Evolutionary conservation across 441 rosid species (phyloP).

Genomic region (Omphalea diandra): DNA sequence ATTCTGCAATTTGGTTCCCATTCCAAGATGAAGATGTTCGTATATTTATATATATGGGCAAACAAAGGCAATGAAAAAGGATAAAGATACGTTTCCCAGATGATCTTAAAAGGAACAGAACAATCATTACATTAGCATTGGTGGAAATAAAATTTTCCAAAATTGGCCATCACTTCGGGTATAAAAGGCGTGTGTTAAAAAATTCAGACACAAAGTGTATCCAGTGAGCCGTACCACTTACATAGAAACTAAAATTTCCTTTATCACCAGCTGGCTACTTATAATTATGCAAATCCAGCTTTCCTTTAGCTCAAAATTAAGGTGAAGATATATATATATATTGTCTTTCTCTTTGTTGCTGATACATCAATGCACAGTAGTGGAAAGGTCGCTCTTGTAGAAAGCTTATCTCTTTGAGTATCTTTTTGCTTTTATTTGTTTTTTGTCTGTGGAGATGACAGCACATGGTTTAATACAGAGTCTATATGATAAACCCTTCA

Average conservation of each 20-base stretch:
- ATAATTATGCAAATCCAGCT: neutral
- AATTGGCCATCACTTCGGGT: neutral
- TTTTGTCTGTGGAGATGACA: neutral
- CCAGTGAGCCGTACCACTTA: neutral
- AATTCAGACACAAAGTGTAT: neutral
- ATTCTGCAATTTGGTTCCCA: neutral
- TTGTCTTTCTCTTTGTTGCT: neutral
- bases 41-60: too few relatives aligned
- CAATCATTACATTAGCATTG: slow-evolving; percentile 11
- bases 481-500: too few relatives aligned
- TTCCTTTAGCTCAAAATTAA: neutral
- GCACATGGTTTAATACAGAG: neutral
- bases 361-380: neutral
- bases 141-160: neutral
- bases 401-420: neutral
- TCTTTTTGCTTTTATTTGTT: neutral
- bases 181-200: neutral
- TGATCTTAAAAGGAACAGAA: slow-evolving; percentile 14
- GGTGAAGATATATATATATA: too few relatives aligned
- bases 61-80: neutral
- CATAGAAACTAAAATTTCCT: neutral
- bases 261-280: neutral
- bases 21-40: neutral
- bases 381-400: slow-evolving; percentile 14
- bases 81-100: slow-evolving; percentile 6